These are phyloP conservation scores for Eimeria praecox DNA, from an alignment of 169 alveolate species.

Conservation along the genomic window DNA sequence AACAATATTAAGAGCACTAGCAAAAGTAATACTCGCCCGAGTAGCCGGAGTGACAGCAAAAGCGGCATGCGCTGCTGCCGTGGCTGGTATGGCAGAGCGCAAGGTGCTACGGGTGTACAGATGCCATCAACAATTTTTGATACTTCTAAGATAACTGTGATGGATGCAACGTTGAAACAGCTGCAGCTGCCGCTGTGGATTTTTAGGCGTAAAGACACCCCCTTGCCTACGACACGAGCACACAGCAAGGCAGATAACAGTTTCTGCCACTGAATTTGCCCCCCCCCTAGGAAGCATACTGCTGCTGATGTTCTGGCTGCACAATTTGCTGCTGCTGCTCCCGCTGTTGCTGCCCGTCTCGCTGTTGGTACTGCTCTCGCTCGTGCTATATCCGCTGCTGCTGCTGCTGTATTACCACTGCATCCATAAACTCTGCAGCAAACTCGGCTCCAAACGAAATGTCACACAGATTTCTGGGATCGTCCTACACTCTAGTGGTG, in stretches of 20 bases:
- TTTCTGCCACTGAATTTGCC: constrained; percentile 18
- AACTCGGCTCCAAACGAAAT: too few species aligned
- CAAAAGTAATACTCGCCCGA: too few species aligned
- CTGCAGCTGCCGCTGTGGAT: neutral
- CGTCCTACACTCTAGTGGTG: too few species aligned
- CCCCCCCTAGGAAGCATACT: constrained; percentile 9
- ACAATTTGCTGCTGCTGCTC: neutral
- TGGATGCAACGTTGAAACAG: neutral
- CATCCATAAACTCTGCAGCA: too few species aligned
- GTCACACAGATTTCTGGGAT: too few species aligned
- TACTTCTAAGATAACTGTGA: neutral
- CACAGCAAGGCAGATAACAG: too few species aligned
- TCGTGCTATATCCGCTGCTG: constrained; percentile 3
- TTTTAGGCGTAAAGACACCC: neutral
- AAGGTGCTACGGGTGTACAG: neutral
- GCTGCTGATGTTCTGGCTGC: constrained; percentile 8
- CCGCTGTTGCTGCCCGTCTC: too few species aligned
- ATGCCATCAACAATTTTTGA: neutral
- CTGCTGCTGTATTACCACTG: neutral
- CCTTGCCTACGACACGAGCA: too few species aligned
- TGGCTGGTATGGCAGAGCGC: too few species aligned
- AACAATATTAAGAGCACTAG: too few species aligned
- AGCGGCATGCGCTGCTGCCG: too few species aligned
- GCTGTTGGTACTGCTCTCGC: neutral
- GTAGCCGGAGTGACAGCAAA: too few species aligned